Conservation (phyloP, 306 rosid genomes). For the Spatholobus suberectus region DNA sequence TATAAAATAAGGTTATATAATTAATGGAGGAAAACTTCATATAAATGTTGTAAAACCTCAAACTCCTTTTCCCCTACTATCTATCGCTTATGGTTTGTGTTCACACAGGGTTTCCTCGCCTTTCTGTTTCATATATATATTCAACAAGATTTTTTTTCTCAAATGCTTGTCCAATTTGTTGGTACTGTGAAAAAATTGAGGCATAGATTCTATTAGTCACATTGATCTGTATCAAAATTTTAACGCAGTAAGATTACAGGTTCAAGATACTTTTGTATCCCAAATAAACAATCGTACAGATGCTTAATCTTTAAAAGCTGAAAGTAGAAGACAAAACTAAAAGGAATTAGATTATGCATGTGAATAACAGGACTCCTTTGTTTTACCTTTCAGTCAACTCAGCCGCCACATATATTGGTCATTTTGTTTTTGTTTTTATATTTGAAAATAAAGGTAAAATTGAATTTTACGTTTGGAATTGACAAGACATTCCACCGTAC, state of each 20-base stretch:
- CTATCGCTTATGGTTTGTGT: background rate
- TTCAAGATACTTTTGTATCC: background rate
- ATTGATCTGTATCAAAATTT: background rate
- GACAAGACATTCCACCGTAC: slow-evolving; percentile 44
- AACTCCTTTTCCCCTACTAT: background rate
- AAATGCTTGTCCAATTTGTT: background rate
- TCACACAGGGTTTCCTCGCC: background rate
- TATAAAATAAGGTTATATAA: slow-evolving; percentile 38
- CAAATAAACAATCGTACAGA: background rate
- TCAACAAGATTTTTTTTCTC: background rate
- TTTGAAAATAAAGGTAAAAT: slow-evolving; percentile 39
- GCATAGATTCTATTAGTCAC: background rate
- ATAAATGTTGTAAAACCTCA: background rate
- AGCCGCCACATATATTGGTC: slow-evolving; percentile 29
- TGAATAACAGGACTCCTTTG: slow-evolving; percentile 40
- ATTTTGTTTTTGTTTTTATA: slow-evolving; percentile 22
- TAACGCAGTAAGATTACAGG: background rate
- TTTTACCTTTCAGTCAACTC: slow-evolving; percentile 41
- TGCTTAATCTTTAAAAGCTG: slow-evolving; percentile 29
- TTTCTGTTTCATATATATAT: background rate
- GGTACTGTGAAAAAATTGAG: background rate
- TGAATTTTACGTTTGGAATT: slow-evolving; percentile 45
- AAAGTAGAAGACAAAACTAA: slow-evolving; percentile 39
- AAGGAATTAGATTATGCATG: slow-evolving; percentile 33
- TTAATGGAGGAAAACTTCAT: slow-evolving; percentile 21